Evolutionary conservation across 257 asterid species (phyloP).

Genomic region (Przewalskia tangutica): DNA sequence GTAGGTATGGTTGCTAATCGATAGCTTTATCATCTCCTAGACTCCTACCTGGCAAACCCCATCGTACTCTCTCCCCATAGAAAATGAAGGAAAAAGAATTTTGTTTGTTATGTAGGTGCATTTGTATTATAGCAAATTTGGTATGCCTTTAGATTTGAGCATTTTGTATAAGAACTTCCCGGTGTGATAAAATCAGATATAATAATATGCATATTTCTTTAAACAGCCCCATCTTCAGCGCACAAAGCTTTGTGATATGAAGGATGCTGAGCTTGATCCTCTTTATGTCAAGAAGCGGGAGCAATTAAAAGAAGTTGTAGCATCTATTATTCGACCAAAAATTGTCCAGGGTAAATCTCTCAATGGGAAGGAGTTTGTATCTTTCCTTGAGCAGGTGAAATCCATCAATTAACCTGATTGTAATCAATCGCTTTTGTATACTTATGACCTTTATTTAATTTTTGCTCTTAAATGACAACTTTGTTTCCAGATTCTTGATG

Average conservation of each 20-base stretch:
- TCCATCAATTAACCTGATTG: slow-evolving; percentile 7
- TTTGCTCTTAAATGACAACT: slow-evolving; percentile 1
- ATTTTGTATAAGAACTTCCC: background rate
- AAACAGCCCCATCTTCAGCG: slow-evolving; percentile 95
- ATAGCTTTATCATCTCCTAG: background rate
- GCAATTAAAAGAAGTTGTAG: slow-evolving; percentile 60
- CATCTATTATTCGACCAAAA: slow-evolving; percentile 85
- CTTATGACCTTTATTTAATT: background rate
- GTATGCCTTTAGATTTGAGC: background rate
- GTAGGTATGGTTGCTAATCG: background rate
- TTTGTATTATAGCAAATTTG: background rate
- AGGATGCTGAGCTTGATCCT: slow-evolving; percentile 81
- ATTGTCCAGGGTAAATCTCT: slow-evolving; percentile 95
- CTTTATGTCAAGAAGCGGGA: slow-evolving; percentile 78
- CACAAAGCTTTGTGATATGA: slow-evolving; percentile 93
- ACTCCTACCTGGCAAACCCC: background rate
- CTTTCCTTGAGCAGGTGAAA: slow-evolving; percentile 82
- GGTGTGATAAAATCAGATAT: background rate
- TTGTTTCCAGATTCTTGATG: slow-evolving; percentile 74
- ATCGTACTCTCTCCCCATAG: background rate
- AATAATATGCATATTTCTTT: slow-evolving; percentile 6
- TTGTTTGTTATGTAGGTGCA: background rate
- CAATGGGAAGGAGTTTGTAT: slow-evolving; percentile 83
- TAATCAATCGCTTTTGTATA: background rate
- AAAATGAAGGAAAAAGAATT: background rate